phyloP scores from a whole-genome alignment of 2,329 filamentous ascomycete genomes.

The Fusarium humuli region DNA sequence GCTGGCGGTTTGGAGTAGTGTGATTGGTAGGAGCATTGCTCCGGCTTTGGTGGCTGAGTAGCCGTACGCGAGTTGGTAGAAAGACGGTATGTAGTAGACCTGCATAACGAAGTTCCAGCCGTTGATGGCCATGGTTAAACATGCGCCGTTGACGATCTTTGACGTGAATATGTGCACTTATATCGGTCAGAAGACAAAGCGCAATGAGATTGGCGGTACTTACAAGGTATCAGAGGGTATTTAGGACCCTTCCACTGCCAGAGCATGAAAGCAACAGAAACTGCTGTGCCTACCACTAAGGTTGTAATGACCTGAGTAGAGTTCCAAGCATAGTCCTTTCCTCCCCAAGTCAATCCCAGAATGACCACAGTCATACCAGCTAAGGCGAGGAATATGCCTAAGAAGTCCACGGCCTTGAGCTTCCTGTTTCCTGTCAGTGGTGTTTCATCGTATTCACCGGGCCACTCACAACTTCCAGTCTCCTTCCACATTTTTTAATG shows the following conservation, averaged over 20 bases:
- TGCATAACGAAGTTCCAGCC: conserved; percentile 71
- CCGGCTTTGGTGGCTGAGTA: conserved; percentile 57
- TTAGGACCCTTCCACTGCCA: conserved; percentile 64
- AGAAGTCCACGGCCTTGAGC: conserved; percentile 63
- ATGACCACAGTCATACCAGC: conserved; percentile 60
- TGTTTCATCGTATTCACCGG: rapidly evolving
- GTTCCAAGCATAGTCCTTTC: conserved; percentile 67
- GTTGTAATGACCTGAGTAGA: conserved; percentile 66
- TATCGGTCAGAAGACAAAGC: background rate
- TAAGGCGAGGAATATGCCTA: conserved; percentile 60
- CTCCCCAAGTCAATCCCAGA: conserved; percentile 68
- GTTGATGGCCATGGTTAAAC: conserved; percentile 67
- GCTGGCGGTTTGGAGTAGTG: conserved; percentile 58
- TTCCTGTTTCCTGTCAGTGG: conserved; percentile 50
- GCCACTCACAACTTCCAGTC: conserved; percentile 59
- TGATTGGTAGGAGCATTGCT: conserved; percentile 57
- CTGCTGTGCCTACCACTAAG: conserved; percentile 60
- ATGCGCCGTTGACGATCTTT: conserved; percentile 65
- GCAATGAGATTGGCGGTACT: background rate
- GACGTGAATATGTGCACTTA: conserved; percentile 66
- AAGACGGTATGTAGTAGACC: conserved; percentile 60
- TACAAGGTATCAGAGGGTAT: conserved; percentile 61
- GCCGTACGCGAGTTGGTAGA: conserved; percentile 60
- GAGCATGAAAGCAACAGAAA: conserved; percentile 62
- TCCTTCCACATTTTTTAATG: conserved; percentile 64